Conservation (phyloP, 495 filamentous ascomycete species). For the Aspergillus cristatus region DNA sequence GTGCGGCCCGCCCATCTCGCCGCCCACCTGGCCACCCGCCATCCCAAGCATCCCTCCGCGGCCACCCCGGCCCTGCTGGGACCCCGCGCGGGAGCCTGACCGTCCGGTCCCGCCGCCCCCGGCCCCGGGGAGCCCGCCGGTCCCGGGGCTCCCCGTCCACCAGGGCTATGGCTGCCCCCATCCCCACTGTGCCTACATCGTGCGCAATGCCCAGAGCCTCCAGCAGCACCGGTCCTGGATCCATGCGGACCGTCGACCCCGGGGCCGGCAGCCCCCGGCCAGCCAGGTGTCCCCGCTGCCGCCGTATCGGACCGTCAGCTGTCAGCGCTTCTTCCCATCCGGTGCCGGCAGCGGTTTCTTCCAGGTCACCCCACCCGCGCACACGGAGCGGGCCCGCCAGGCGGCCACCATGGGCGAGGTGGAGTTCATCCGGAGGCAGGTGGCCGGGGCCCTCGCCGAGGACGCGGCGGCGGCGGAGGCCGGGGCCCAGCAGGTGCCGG, state of each 20-base stretch:
- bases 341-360: background rate
- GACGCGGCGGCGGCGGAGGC: background rate
- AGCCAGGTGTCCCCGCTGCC: no score
- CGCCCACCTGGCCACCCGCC: background rate
- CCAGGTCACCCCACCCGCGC: background rate
- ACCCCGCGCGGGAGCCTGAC: background rate
- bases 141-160: no score
- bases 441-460: background rate
- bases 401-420: background rate
- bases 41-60: background rate
- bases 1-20: background rate
- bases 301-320: no score
- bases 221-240: no score
- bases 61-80: background rate
- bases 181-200: no score
- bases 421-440: slow-evolving; percentile 1
- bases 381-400: background rate
- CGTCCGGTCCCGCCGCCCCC: background rate
- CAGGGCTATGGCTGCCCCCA: no score
- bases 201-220: no score
- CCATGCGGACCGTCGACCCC: background rate
- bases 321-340: slow-evolving; percentile 1
- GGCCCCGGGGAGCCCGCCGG: no score
- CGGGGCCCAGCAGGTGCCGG: background rate
- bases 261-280: no score